These are phyloP conservation scores for Graphium sp. DNA, from an alignment of 2,329 filamentous ascomycete genomes.

Conservation along the genomic window DNA sequence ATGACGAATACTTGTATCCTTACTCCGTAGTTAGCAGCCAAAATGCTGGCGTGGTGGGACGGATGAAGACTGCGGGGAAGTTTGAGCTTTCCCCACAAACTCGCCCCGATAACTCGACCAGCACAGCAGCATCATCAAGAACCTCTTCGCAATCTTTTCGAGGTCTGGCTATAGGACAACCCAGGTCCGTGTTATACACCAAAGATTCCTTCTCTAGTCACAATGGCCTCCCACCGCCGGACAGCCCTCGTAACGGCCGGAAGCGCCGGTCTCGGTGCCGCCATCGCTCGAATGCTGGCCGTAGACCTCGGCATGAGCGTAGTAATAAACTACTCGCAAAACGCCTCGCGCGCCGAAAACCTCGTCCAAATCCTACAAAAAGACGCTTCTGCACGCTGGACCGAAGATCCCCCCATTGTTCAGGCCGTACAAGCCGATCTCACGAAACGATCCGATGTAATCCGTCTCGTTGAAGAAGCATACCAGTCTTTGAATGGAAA, in stretches of 20 bases:
- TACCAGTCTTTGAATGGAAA: constrained; percentile 39
- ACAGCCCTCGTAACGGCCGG: constrained; percentile 18
- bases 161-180: too few relatives aligned
- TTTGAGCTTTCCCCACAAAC: too few relatives aligned
- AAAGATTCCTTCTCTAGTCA: too few relatives aligned
- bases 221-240: too few relatives aligned
- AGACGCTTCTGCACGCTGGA: constrained; percentile 12
- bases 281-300: constrained; percentile 43
- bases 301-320: constrained; percentile 38
- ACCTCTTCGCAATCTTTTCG: too few relatives aligned
- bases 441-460: constrained; percentile 38
- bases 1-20: too few relatives aligned
- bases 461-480: constrained; percentile 37
- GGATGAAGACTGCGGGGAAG: too few relatives aligned
- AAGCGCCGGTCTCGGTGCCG: constrained; percentile 42
- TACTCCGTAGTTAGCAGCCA: too few relatives aligned
- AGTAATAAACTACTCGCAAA: constrained; percentile 50
- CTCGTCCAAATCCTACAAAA: constrained; percentile 30
- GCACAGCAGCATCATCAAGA: too few relatives aligned
- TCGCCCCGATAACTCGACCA: too few relatives aligned
- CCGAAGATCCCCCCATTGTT: constrained; percentile 16
- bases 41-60: too few relatives aligned
- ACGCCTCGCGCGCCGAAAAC: constrained; percentile 32
- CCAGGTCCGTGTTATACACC: too few relatives aligned
- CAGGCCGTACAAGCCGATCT: constrained; percentile 46